phyloP scores from a whole-genome alignment of 306 rosid species.

The Corylus heterophylla region DNA sequence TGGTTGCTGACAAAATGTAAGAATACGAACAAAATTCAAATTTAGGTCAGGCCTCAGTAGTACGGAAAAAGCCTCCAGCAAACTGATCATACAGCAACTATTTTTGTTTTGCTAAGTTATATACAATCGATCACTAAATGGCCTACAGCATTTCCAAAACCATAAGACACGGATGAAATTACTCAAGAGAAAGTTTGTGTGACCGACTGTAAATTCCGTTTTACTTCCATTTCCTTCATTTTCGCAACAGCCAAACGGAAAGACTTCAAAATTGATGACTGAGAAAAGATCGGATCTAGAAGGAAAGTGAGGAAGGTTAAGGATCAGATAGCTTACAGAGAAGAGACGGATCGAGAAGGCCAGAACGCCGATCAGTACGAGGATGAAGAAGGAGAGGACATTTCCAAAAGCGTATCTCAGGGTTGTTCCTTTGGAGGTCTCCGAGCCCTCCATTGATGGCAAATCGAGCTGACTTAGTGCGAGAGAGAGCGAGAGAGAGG shows the following conservation, averaged over 20 bases:
- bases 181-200: not conserved
- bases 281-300: constrained; percentile 41
- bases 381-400: constrained; percentile 82
- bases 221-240: not conserved
- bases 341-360: constrained; percentile 99
- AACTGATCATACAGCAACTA: not conserved
- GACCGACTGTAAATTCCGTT: not conserved
- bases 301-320: constrained; percentile 12
- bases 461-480: constrained; percentile 38
- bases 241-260: constrained; percentile 14
- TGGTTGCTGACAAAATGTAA: constrained; percentile 11
- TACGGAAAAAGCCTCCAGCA: not conserved
- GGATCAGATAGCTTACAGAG: constrained; percentile 74
- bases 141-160: not conserved
- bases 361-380: constrained; percentile 91
- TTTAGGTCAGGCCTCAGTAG: not conserved
- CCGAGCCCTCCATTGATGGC: constrained; percentile 94
- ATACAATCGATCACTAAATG: not conserved
- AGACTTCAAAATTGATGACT: not conserved
- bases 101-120: not conserved
- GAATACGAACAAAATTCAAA: not conserved
- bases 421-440: constrained; percentile 45
- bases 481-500: constrained; percentile 20
- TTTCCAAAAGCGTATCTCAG: constrained; percentile 82
- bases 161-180: not conserved